Evolutionary conservation across 1,284 basidiomycete species (phyloP), one percentile per base, ranked within the genome.

Genomic region (Puccinia triticina): DNA sequence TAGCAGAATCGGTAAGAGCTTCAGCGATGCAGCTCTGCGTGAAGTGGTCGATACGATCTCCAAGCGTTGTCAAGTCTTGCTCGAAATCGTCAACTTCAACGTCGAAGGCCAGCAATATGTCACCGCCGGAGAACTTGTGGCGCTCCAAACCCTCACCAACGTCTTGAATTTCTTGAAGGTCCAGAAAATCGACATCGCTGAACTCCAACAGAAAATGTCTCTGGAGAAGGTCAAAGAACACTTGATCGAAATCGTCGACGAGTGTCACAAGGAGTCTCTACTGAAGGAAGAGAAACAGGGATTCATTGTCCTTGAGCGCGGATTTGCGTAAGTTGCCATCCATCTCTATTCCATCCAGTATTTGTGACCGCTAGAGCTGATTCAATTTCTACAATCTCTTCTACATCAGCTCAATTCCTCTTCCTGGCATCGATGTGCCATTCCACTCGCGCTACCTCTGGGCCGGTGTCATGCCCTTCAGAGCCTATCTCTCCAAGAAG

Each of bases 371-470:
- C n/a, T n/a, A n/a, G n/a, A n/a, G n/a, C n/a, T n/a, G n/a, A n/a
- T n/a, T n/a, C n/a, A n/a, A n/a, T n/a, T n/a, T n/a, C n/a, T n/a
- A n/a, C n/a, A n/a, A n/a, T n/a, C n/a, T n/a, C n/a, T n/a, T n/a
- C n/a, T 26, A 12, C 2, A 40, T 4, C 69, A 84, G 84, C 40
- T 85, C 95, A 12, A 97, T 98, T 84, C 95, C 96, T 79, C 90
- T 98, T 16, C 94, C 96, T 50, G 96, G 96, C 85, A 98, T 99
- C 86, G 96, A 99, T 86, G 96, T 99, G 16, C 96, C 97, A 16
- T 99, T 99, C 93, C 96, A 99, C 88, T 96, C 96, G 12, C 93
- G 94, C 85, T 98, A 98, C 89, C 91, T 99, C 69, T 96, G 96
- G 97, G 95, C 95, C 46, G 97, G 96, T 87, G 97, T 99, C 74